phyloP scores from a whole-genome alignment of 2,329 filamentous ascomycete genomes.

The Penicillium sp. region DNA sequence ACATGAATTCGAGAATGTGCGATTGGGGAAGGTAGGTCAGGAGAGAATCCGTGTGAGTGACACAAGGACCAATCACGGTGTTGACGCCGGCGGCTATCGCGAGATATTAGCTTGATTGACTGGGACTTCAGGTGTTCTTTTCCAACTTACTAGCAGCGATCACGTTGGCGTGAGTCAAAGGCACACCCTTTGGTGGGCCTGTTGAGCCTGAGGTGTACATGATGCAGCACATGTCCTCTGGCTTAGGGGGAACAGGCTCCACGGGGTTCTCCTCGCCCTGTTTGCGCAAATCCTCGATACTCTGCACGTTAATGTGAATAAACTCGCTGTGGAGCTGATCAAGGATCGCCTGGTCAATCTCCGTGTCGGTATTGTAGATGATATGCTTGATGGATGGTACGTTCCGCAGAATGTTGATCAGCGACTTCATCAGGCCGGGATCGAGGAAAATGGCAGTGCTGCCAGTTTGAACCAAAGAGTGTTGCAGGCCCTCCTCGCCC shows the following conservation, averaged over 20 bases:
- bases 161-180: constrained; percentile 76
- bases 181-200: constrained; percentile 83
- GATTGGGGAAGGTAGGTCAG: constrained; percentile 91
- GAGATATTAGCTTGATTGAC: constrained; percentile 12
- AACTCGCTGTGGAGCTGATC: constrained; percentile 55
- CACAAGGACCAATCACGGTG: constrained; percentile 71
- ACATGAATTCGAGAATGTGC: constrained; percentile 94
- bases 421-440: constrained; percentile 68
- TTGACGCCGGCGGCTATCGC: constrained; percentile 72
- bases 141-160: constrained; percentile 67
- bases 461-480: constrained; percentile 78
- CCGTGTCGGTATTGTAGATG: constrained; percentile 58
- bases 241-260: constrained; percentile 67
- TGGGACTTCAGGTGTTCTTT: not conserved
- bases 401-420: constrained; percentile 56
- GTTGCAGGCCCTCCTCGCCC: constrained; percentile 77
- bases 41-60: constrained; percentile 74
- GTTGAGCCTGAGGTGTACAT: constrained; percentile 86
- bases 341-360: constrained; percentile 53
- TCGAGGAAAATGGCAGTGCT: constrained; percentile 85
- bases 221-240: constrained; percentile 77
- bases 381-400: constrained; percentile 57
- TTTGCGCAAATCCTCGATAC: constrained; percentile 57
- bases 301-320: constrained; percentile 53
- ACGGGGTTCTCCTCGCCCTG: constrained; percentile 64